A percentile compares a stretch with the other conserved stretches of the same genome.
These are phyloP conservation scores for Handroanthus guayacan DNA, from an alignment of 257 asterid genomes.

Conservation along the genomic window DNA sequence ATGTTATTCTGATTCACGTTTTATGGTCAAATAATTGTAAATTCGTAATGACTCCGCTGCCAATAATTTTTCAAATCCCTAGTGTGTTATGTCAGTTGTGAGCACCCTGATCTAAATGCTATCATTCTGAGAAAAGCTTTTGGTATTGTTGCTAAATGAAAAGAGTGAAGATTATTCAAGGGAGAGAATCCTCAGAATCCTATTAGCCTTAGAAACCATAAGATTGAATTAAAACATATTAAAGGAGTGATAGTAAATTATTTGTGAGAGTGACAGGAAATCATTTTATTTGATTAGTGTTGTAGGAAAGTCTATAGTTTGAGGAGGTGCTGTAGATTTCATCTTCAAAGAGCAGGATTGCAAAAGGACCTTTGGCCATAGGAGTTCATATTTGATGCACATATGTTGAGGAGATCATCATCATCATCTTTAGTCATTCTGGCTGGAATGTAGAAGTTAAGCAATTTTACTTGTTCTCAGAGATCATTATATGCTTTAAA, in stretches of 20 bases:
- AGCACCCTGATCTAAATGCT: too few species aligned
- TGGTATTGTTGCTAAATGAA: too few species aligned
- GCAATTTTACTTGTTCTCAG: not conserved
- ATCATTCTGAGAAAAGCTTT: too few species aligned
- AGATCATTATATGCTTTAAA: not conserved
- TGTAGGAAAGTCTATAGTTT: not conserved
- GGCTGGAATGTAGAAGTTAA: not conserved
- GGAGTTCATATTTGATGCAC: not conserved
- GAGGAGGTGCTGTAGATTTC: not conserved
- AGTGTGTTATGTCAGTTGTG: too few species aligned
- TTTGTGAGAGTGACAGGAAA: not conserved
- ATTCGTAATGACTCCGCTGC: not conserved
- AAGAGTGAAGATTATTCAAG: not conserved
- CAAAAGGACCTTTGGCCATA: not conserved
- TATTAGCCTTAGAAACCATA: not conserved
- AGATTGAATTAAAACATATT: not conserved
- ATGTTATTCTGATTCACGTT: not conserved
- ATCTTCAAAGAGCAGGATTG: not conserved
- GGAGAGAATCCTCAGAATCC: not conserved
- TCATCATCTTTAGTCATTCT: not conserved
- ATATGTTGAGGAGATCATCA: not conserved
- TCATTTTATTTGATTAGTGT: too few species aligned
- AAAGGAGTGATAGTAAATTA: too few species aligned
- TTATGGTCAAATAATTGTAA: not conserved
- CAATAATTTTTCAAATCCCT: not conserved